Evolutionary conservation across 2,329 filamentous ascomycete species (phyloP), one percentile per base, ranked within the genome.

Genomic region (Trichoderma atroviride): DNA sequence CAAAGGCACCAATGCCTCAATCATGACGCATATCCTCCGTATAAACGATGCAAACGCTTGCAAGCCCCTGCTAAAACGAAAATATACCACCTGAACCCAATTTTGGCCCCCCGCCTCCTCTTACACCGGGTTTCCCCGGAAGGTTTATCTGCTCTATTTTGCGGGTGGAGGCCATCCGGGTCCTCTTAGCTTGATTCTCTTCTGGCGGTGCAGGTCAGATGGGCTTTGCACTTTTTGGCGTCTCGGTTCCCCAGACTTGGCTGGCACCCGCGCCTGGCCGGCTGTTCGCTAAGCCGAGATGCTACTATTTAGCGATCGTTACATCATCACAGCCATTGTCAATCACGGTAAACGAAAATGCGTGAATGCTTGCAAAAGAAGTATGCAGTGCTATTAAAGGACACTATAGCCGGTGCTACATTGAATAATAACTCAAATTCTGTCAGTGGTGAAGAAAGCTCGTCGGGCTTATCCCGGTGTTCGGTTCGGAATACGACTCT

Each of bases 381-480:
- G n/a, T 22, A 9, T 43, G n/a, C 19, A 24, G 4, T 55, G 22
- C 7, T 2, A 24, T 11, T 55, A 14, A 24, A 29, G 3, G 22
- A 13, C 9, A 19, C 24, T n/a, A n/a, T 10, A 9, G 16, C 5
- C 27, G 10, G 22, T 55, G 22, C 16, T 14, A 40, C 10, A 63
- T 27, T 3, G 19, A 52, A 35, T 62, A 52, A 27, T 62, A 29
- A 52, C 43, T 62, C 43, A 29, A 55, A 19, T 22, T 29, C 16
- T 1, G 13, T 50, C 35, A 50, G 35, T 35, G 43, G n/a, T 11
- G 9, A 11, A 13, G 47, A 50, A 50, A 24, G 47, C n/a, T 1
- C 66, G 33, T 68, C 66, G 66, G 66, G 43, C 57, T 68, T 68
- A 62, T 68, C 57, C 58, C 66, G 66, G 66, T 50, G 61, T 68